Evolutionary conservation across 1,284 basidiomycete genomes (phyloP).

Genomic region (Volvariella surrecta): DNA sequence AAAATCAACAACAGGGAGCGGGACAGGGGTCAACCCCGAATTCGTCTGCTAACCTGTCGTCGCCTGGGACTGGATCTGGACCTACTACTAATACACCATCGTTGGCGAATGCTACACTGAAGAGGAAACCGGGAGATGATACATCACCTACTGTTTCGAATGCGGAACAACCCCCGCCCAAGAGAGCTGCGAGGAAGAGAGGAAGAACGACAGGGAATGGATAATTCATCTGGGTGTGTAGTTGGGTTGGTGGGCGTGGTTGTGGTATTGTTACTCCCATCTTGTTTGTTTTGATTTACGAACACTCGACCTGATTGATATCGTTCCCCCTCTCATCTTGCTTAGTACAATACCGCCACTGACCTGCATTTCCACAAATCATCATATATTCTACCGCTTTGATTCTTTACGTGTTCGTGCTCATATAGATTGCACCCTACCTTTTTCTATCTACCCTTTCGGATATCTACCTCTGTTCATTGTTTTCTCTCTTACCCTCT

Average conservation of each 20-base stretch:
- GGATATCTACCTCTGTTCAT: too few relatives aligned
- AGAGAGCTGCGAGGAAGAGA: slow-evolving; percentile 44
- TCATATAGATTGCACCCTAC: slow-evolving; percentile 41
- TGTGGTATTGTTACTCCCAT: too few relatives aligned
- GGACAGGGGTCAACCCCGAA: too few relatives aligned
- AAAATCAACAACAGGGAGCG: slow-evolving; percentile 1
- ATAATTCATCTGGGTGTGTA: slow-evolving; percentile 27
- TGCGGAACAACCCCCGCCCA: slow-evolving; percentile 37
- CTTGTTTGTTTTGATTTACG: slow-evolving; percentile 16
- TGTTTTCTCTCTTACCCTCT: too few relatives aligned
- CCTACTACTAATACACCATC: slow-evolving; percentile 38
- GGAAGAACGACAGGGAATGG: slow-evolving; percentile 36
- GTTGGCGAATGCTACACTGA: slow-evolving; percentile 40
- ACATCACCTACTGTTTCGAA: slow-evolving; percentile 42
- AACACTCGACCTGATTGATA: slow-evolving; percentile 2
- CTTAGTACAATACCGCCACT: slow-evolving; percentile 8
- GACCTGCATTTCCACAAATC: slow-evolving; percentile 12
- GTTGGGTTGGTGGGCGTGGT: too few relatives aligned
- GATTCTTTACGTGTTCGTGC: slow-evolving; percentile 26
- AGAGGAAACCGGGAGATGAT: slow-evolving; percentile 52
- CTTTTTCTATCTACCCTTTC: too few relatives aligned
- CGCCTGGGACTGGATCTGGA: slow-evolving; percentile 27
- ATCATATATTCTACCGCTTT: too few relatives aligned
- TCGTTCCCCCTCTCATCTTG: slow-evolving; percentile 11
- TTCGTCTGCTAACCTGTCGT: slow-evolving; percentile 30